A percentile compares a stretch with the other conserved stretches of the same genome.
phyloP scores from a whole-genome alignment of 75 land plant genomes.

The Cupressus sempervirens region DNA sequence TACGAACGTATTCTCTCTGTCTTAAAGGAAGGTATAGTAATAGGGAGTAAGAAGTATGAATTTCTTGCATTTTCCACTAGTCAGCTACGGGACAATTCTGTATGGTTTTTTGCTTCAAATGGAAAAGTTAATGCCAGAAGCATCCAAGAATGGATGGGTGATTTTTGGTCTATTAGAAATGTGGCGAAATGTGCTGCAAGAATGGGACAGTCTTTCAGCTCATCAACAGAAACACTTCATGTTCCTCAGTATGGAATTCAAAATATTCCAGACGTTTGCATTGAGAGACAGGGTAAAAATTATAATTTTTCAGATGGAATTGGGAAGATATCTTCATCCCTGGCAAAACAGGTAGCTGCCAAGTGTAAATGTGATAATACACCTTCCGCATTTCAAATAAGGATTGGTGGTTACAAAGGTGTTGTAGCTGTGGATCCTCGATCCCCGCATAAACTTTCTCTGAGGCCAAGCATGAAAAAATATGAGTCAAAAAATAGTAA shows the following conservation, averaged over 20 bases:
- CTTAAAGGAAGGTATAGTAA: slow-evolving; percentile 49
- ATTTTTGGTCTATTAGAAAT: slow-evolving; percentile 65
- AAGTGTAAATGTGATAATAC: slow-evolving; percentile 45
- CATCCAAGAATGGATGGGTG: slow-evolving; percentile 88
- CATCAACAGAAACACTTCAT: slow-evolving; percentile 64
- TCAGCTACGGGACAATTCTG: slow-evolving; percentile 71
- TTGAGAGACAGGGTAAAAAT: neutral
- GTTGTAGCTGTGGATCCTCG: slow-evolving; percentile 88
- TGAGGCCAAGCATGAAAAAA: slow-evolving; percentile 80
- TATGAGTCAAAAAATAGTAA: slow-evolving; percentile 58
- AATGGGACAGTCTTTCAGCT: slow-evolving; percentile 89
- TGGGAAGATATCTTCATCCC: slow-evolving; percentile 78
- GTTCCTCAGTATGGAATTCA: slow-evolving; percentile 50
- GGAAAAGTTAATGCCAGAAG: slow-evolving; percentile 39
- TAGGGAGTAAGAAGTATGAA: slow-evolving; percentile 66
- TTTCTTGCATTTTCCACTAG: slow-evolving; percentile 92
- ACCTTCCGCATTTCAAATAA: slow-evolving; percentile 89
- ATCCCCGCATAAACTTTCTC: slow-evolving; percentile 45
- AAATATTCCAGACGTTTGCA: slow-evolving; percentile 54
- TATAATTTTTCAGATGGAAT: slow-evolving; percentile 63
- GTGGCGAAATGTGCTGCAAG: slow-evolving; percentile 94
- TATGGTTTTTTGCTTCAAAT: slow-evolving; percentile 82
- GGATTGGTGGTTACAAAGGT: slow-evolving; percentile 91
- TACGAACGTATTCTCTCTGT: slow-evolving; percentile 43
- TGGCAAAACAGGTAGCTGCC: slow-evolving; percentile 61